Percentiles rank a stretch among this genome's conserved stretches.
These are phyloP conservation scores for Cladorrhinum samala DNA, from an alignment of 495 filamentous ascomycete species.

Conservation along the genomic window DNA sequence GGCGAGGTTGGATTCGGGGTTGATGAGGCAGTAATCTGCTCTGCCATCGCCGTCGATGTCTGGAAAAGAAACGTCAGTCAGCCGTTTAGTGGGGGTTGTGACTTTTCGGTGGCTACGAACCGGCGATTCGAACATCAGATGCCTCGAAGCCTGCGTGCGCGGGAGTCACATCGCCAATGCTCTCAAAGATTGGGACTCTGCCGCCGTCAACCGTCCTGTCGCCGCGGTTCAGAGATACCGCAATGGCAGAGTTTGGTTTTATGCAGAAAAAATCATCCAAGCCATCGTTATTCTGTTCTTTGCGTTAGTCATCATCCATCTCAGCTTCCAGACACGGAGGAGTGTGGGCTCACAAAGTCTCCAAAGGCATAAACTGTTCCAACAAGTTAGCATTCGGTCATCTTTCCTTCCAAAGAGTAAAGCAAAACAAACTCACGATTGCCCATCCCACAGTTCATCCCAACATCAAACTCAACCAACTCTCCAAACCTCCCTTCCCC, in stretches of 20 bases:
- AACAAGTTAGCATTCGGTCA: background rate
- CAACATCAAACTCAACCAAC: background rate
- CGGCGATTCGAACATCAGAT: conserved; percentile 5
- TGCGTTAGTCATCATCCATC: background rate
- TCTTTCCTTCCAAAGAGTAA: background rate
- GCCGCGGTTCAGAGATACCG: conserved; percentile 6
- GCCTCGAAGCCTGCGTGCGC: background rate
- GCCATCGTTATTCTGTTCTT: conserved; percentile 8
- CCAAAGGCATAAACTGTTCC: background rate
- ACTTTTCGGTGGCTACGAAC: too few relatives aligned
- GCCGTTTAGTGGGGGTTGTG: too few relatives aligned
- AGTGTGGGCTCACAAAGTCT: conserved; percentile 7
- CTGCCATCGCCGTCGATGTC: conserved; percentile 11
- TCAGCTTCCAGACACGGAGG: too few relatives aligned
- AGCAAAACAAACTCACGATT: background rate
- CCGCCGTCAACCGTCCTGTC: background rate
- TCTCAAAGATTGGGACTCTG: conserved; percentile 1
- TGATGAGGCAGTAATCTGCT: conserved; percentile 7
- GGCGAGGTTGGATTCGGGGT: background rate
- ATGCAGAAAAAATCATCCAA: conserved; percentile 6
- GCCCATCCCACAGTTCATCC: background rate
- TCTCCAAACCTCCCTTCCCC: conserved; percentile 1
- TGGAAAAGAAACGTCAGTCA: background rate
- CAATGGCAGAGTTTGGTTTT: background rate
- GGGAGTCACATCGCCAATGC: conserved; percentile 1